These are phyloP conservation scores for Xylariaceae sp. DNA, from an alignment of 2,329 filamentous ascomycete species.

Conservation along the genomic window DNA sequence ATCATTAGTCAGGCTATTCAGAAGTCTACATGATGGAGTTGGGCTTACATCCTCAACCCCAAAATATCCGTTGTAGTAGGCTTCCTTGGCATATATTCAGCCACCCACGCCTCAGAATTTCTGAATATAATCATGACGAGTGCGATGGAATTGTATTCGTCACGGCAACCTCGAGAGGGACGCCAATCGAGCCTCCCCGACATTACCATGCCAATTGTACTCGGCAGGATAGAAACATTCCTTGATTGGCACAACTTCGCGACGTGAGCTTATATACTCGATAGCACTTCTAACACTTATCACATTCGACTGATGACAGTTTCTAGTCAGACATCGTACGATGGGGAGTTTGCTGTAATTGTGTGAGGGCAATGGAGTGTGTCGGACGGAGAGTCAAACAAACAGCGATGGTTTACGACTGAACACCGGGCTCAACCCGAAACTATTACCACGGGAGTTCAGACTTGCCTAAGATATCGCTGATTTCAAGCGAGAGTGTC, in stretches of 20 bases:
- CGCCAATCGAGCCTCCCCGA: slow-evolving; percentile 18
- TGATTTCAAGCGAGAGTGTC: too few relatives aligned
- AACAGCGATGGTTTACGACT: too few relatives aligned
- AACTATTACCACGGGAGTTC: too few relatives aligned
- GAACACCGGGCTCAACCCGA: too few relatives aligned
- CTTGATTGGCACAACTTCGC: slow-evolving; percentile 19
- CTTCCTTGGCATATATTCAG: too few relatives aligned
- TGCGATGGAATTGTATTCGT: slow-evolving; percentile 5
- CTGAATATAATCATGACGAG: neutral
- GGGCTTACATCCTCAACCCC: too few relatives aligned
- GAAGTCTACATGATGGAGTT: too few relatives aligned
- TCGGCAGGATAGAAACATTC: slow-evolving; percentile 15
- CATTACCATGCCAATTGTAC: slow-evolving; percentile 20
- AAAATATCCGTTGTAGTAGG: too few relatives aligned
- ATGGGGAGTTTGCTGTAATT: slow-evolving; percentile 13
- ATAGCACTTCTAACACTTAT: slow-evolving; percentile 7
- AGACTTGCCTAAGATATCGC: too few relatives aligned
- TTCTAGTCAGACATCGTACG: neutral
- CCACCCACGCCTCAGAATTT: neutral
- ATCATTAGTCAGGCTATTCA: too few relatives aligned
- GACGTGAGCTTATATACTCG: slow-evolving; percentile 17
- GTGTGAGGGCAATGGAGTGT: too few relatives aligned
- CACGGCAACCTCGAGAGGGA: slow-evolving; percentile 10
- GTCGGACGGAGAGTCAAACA: too few relatives aligned
- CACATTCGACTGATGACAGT: slow-evolving; percentile 15